Base-by-base conservation (phyloP, 2,329 filamentous ascomycete genomes). In the Knufia fluminis region DNA sequence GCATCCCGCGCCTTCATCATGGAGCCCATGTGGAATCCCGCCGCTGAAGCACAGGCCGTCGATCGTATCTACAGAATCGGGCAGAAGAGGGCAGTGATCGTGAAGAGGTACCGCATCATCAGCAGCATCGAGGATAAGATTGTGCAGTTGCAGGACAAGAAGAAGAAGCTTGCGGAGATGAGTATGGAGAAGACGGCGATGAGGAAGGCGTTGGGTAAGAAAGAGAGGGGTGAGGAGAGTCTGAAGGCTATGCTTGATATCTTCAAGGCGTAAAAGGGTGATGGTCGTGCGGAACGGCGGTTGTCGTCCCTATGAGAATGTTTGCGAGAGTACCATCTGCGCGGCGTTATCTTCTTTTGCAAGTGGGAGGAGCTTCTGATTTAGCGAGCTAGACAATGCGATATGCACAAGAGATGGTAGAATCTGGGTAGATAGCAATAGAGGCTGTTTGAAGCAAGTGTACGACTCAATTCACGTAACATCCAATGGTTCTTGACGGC, bases 11-110 rank as follows among this genome's bases (percentile, higher is more conserved):
- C 94, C 12, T 97, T 92, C 64, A 85, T 97, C 60, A 97, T 98
- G 91, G 92, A 98, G 65, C 92, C 92, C 3, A 90, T 96, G 63
- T 98, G 91, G 71, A 98, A 98, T 61, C 92, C 92, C 0, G 90
- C 89, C 0, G 88, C 90, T 0, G 91, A 98, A 66, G 86, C 89
- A 3, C 92, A 98, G 68, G 92, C 92, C 1, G 78, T 97, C 6
- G 92, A 97, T 64, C 86, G 92, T 24, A 87, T 98, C 4, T 90
- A 95, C 65, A 82, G 90, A 16, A 73, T 96, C 1, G 90, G 92
- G 0, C 92, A 98, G 71, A 92, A 80, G 59, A 77, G 92, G n/a
- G 79, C 83, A 10, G 92, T 98, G 0, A 78, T 78, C n/a, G 94
- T 89, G 1, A 82, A 86, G 32, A 80, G 90, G 32, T 97, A 87